Evolutionary conservation across 2,329 filamentous ascomycete genomes (phyloP).

Genomic region (Colletotrichum gloeosporioides): DNA sequence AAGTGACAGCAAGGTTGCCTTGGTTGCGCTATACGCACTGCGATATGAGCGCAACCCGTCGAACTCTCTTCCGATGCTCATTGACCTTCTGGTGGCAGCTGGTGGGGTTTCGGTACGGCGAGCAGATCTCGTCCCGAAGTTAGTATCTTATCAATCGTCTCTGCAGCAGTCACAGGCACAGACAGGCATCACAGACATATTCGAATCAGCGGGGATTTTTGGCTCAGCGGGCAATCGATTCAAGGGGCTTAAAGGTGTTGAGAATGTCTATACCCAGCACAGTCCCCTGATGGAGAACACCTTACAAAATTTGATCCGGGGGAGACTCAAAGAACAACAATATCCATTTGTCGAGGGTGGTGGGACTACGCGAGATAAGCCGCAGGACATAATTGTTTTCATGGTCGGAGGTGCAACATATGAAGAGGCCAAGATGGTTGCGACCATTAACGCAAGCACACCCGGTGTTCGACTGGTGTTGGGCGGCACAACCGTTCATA

Average conservation of each 20-base stretch:
- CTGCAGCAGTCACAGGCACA: constrained; percentile 79
- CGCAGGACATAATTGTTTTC: constrained; percentile 95
- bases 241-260: constrained; percentile 94
- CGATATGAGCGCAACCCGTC: constrained; percentile 88
- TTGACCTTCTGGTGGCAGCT: constrained; percentile 84
- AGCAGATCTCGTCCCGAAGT: constrained; percentile 80
- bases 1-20: constrained; percentile 81
- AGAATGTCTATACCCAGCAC: constrained; percentile 99
- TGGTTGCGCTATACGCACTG: constrained; percentile 93
- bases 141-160: constrained; percentile 86
- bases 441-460: constrained; percentile 90
- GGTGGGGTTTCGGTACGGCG: constrained; percentile 79
- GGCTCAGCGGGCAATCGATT: constrained; percentile 86
- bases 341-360: constrained; percentile 95
- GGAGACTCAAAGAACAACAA: constrained; percentile 81
- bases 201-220: constrained; percentile 91
- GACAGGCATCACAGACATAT: constrained; percentile 86
- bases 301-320: constrained; percentile 92
- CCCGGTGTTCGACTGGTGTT: constrained; percentile 89
- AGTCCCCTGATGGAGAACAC: constrained; percentile 87
- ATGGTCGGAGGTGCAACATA: constrained; percentile 94
- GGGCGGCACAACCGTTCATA: constrained; percentile 87
- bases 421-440: constrained; percentile 95
- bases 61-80: constrained; percentile 81
- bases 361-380: constrained; percentile 88